Conservation (phyloP, 805 yeast species). For the Nakazawaea ernobii region DNA sequence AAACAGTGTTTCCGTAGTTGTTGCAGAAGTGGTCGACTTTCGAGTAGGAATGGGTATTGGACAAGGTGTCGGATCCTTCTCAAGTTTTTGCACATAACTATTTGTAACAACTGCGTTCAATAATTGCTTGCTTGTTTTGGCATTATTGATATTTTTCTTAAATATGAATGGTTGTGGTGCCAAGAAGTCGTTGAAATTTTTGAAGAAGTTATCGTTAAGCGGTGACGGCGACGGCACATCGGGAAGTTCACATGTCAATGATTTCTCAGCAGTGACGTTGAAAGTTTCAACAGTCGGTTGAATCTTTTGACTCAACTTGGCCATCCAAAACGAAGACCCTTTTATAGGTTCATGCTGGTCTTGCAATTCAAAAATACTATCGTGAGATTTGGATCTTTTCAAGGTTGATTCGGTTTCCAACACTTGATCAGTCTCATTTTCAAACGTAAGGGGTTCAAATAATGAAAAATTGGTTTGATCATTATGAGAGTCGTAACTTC, state of each 20-base stretch:
- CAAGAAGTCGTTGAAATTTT: slow-evolving; percentile 1
- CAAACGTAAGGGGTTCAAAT: background rate
- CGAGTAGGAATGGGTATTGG: background rate
- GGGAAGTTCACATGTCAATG: background rate
- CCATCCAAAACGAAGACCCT: slow-evolving; percentile 11
- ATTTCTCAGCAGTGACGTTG: slow-evolving; percentile 2
- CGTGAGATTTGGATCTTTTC: slow-evolving; percentile 21
- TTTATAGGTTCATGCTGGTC: background rate
- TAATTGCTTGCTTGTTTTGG: slow-evolving; percentile 9
- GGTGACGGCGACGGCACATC: background rate
- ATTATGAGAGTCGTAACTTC: slow-evolving; percentile 1
- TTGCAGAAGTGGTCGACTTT: background rate
- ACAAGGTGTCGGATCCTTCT: background rate
- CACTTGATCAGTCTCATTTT: background rate
- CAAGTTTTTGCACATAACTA: slow-evolving; percentile 1
- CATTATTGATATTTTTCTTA: background rate
- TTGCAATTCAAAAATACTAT: slow-evolving; percentile 21
- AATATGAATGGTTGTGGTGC: background rate
- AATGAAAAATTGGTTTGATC: background rate
- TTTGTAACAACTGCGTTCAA: slow-evolving; percentile 8
- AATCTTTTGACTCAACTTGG: slow-evolving; percentile 5
- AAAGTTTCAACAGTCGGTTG: background rate
- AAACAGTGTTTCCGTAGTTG: background rate
- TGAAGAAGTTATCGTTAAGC: background rate
- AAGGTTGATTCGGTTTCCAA: slow-evolving; percentile 7